These are phyloP conservation scores for Acidomyces sp. DNA, from an alignment of 495 filamentous ascomycete species.

Conservation along the genomic window DNA sequence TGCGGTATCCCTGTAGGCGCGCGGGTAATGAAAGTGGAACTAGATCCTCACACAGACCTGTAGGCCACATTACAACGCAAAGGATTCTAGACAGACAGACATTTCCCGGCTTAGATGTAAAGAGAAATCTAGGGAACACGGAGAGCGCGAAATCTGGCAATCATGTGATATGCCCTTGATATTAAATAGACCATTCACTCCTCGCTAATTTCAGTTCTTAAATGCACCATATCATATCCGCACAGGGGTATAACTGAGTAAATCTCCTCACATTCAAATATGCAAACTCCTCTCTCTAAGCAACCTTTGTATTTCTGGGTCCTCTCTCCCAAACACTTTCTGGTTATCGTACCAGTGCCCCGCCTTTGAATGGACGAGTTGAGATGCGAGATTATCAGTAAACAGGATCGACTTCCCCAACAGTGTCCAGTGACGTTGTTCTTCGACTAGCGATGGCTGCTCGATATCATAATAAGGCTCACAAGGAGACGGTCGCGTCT, in stretches of 20 bases:
- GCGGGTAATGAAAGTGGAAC: too few species aligned
- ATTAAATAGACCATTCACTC: too few species aligned
- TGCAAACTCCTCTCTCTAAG: slow-evolving; percentile 6
- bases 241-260: not conserved
- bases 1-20: too few species aligned
- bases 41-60: too few species aligned
- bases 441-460: not conserved
- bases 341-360: not conserved
- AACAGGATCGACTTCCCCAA: slow-evolving; percentile 18
- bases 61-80: too few species aligned
- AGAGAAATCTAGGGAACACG: too few species aligned
- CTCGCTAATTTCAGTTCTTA: too few species aligned
- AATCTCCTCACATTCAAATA: slow-evolving; percentile 1
- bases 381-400: slow-evolving; percentile 9
- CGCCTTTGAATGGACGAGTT: not conserved
- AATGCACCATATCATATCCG: too few species aligned
- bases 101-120: too few species aligned
- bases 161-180: too few species aligned
- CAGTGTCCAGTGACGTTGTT: slow-evolving; percentile 15
- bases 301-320: slow-evolving; percentile 10
- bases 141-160: too few species aligned
- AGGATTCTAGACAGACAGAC: too few species aligned
- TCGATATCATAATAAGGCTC: not conserved
- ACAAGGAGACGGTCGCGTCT: slow-evolving; percentile 12
- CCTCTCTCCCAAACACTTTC: slow-evolving; percentile 17